phyloP scores from a whole-genome alignment of 2,329 filamentous ascomycete genomes.

The Blastomyces percursus region DNA sequence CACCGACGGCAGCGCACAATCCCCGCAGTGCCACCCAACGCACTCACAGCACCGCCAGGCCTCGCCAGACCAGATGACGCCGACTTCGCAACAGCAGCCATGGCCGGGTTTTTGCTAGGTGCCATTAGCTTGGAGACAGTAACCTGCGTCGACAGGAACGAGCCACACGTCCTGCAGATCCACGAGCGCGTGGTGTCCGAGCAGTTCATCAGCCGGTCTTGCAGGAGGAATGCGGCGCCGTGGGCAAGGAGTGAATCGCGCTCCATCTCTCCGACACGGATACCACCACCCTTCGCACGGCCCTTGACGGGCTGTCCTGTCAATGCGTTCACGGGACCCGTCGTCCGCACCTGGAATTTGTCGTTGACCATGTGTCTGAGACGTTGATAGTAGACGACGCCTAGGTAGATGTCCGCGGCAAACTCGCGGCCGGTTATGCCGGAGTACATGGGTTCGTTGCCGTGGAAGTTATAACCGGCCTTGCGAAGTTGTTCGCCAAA shows the following conservation, averaged over 20 bases:
- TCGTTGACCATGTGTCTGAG: slow-evolving; percentile 99
- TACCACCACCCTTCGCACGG: slow-evolving; percentile 90
- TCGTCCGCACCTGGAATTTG: slow-evolving; percentile 96
- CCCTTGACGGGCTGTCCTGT: slow-evolving; percentile 97
- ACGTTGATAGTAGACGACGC: slow-evolving; percentile 96
- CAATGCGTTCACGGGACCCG: slow-evolving; percentile 76
- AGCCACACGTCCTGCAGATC: slow-evolving; percentile 81
- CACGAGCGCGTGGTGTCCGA: slow-evolving; percentile 84
- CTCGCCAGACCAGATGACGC: slow-evolving; percentile 7
- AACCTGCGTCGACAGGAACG: slow-evolving; percentile 72
- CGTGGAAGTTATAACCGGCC: slow-evolving; percentile 95
- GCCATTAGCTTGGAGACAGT: slow-evolving; percentile 25
- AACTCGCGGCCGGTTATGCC: slow-evolving; percentile 94
- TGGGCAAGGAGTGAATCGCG: slow-evolving; percentile 89
- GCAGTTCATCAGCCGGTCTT: slow-evolving; percentile 94
- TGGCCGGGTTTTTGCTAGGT: slow-evolving; percentile 14
- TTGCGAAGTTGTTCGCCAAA: slow-evolving; percentile 93
- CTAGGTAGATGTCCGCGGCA: slow-evolving; percentile 88
- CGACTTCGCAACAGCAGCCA: slow-evolving; percentile 15
- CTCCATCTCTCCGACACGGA: slow-evolving; percentile 99
- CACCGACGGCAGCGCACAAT: slow-evolving; percentile 72
- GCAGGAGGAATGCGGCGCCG: slow-evolving; percentile 85
- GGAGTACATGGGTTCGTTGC: slow-evolving; percentile 97
- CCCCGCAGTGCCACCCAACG: slow-evolving; percentile 47
- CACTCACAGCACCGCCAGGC: slow-evolving; percentile 45